Evolutionary conservation across 495 filamentous ascomycete species (phyloP), one percentile per base, ranked within the genome.

Genomic region (Penicillium roqueforti): DNA sequence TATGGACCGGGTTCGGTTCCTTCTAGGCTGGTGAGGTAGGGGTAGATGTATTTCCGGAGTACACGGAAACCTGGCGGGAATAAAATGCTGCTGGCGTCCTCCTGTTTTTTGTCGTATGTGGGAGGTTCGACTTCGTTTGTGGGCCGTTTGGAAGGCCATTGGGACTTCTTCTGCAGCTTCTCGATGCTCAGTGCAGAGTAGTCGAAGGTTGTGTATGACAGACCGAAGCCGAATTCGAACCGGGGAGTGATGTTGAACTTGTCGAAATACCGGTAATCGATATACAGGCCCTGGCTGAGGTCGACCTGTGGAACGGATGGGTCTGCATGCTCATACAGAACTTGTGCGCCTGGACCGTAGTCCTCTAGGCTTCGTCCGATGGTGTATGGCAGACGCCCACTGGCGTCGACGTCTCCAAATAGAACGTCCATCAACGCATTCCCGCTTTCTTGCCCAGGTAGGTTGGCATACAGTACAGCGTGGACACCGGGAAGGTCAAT

Each of bases 261-360:
- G 75, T 97, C 93, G 64, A 97, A 97, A 57, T 95, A 79, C 7
- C 92, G 86, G 65, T 97, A 95, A 67, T 97, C 92, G 61, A 95
- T 83, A 59, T 89, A 89, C 6, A 96, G 72, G 0, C 89, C 89
- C 57, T 97, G 89, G 4, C 74, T 74, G 57, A 96, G 93, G 61
- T 88, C 83, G 60, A 95, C 88, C 66, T 96, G 92, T 3, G 93
- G 93, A 0, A 86, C 74, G 7, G 31, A 42, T 4, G 85, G 63
- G 11, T 77, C 83, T 56, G 91, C 89, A 4, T 89, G 79, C 38
- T 83, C 74, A 63, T 87, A 91, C 55, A 95, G 70, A 19, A 98
- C 76, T 55, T 89, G 80, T 1, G 80, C 89, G 5, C 82, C 85
- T 5, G 86, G 83, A 0, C 93, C 93, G 55, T 96, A 97, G 67